These are phyloP conservation scores for Zasmidium angulare DNA, from an alignment of 2,329 filamentous ascomycete species.

Conservation along the genomic window DNA sequence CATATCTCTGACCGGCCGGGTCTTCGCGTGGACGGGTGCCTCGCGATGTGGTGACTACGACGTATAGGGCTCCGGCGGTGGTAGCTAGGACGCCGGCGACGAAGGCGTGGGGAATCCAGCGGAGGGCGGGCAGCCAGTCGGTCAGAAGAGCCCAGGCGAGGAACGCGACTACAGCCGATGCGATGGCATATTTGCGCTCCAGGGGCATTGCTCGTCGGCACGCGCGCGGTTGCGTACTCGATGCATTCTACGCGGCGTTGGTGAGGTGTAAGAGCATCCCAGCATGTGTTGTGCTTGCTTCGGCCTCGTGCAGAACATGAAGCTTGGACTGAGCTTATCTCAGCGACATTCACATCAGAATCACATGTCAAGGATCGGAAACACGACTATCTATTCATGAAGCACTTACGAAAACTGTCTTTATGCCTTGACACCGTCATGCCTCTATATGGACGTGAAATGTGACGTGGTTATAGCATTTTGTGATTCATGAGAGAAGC, in stretches of 20 bases:
- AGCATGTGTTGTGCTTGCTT: not conserved
- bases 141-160: conserved; percentile 85
- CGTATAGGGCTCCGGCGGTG: conserved; percentile 54
- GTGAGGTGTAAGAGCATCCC: not conserved
- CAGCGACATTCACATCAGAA: not conserved
- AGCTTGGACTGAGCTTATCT: not conserved
- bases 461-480: too few species aligned
- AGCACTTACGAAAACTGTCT: not conserved
- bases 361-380: not conserved
- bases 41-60: conserved; percentile 64
- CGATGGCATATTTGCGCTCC: conserved; percentile 69
- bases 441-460: not conserved
- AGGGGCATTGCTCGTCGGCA: conserved; percentile 57
- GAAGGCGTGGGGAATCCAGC: conserved; percentile 84
- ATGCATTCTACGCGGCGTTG: conserved; percentile 16
- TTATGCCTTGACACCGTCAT: not conserved
- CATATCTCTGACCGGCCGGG: conserved; percentile 17
- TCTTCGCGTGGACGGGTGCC: conserved; percentile 41
- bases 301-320: not conserved
- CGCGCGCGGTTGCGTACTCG: conserved; percentile 11
- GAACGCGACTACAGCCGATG: conserved; percentile 69
- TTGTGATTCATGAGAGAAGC: too few species aligned
- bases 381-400: not conserved
- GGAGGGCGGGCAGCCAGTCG: conserved; percentile 77
- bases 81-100: conserved; percentile 63